phyloP scores from a whole-genome alignment of 1,284 basidiomycete genomes.

The Fomitiporia mediterranea region DNA sequence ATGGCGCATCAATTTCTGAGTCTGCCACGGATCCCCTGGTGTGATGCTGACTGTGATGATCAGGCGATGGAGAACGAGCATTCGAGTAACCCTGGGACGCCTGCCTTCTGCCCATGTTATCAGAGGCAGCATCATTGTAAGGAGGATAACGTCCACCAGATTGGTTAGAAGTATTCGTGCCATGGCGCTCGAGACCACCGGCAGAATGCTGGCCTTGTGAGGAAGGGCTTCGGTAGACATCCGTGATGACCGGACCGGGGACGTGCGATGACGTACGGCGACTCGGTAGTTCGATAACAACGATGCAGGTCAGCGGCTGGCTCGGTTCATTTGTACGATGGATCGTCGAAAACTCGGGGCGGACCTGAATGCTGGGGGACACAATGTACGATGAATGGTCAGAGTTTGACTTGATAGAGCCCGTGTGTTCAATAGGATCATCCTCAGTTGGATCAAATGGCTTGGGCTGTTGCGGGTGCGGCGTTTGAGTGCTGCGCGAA shows the following conservation, averaged over 20 bases:
- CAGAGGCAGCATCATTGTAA: conserved; percentile 16
- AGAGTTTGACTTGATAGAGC: conserved; percentile 46
- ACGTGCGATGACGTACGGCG: conserved; percentile 54
- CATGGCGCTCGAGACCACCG: conserved; percentile 10
- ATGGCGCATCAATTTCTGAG: conserved; percentile 21
- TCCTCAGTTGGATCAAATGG: conserved; percentile 68
- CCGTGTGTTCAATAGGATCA: conserved; percentile 65
- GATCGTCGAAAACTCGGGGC: conserved; percentile 82
- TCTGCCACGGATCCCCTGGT: conserved; percentile 16
- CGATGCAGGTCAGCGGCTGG: conserved; percentile 84
- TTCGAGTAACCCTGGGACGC: conserved; percentile 10
- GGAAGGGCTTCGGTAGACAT: conserved; percentile 30
- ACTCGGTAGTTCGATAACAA: conserved; percentile 83
- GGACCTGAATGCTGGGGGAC: conserved; percentile 83
- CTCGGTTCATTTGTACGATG: conserved; percentile 66
- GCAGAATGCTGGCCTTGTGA: conserved; percentile 28
- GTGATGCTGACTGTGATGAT: conserved; percentile 12
- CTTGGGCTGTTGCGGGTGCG: conserved; percentile 24
- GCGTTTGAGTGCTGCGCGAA: conserved; percentile 29
- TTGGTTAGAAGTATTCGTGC: conserved; percentile 4
- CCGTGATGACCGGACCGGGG: conserved; percentile 53
- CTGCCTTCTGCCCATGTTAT: conserved; percentile 9
- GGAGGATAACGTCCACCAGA: conserved; percentile 9
- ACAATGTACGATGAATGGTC: conserved; percentile 53
- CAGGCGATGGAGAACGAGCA: conserved; percentile 19